Evolutionary conservation across 768 basidiomycete species (phyloP).

Genomic region (Lactarius hengduanensis): DNA sequence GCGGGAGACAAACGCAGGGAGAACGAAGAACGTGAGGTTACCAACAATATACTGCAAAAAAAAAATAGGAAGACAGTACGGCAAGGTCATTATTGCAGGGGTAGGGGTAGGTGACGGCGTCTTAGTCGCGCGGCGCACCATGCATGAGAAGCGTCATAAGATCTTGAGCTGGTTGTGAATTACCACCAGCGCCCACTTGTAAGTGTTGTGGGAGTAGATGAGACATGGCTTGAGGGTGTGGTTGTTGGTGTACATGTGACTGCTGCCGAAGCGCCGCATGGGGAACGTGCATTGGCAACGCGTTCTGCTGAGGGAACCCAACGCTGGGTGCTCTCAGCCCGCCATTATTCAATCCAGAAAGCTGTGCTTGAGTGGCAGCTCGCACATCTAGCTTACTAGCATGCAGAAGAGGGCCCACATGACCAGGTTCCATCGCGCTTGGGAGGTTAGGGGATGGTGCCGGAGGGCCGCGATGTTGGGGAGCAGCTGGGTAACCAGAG

Average conservation of each 20-base stretch:
- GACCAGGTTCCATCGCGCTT: constrained; percentile 45
- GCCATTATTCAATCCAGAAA: constrained; percentile 47
- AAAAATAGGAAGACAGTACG: not conserved
- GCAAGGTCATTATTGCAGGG: constrained; percentile 10
- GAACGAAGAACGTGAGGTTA: constrained; percentile 20
- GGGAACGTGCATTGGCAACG: constrained; percentile 38
- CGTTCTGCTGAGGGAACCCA: constrained; percentile 51
- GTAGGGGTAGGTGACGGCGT: not conserved
- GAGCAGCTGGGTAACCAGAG: constrained; percentile 32
- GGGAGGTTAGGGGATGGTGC: constrained; percentile 46
- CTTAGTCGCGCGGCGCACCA: constrained; percentile 62
- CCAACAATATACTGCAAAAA: constrained; percentile 20
- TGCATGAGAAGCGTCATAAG: constrained; percentile 85
- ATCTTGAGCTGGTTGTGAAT: constrained; percentile 64
- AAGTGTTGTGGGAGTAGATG: constrained; percentile 54
- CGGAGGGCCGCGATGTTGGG: constrained; percentile 54
- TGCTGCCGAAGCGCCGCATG: constrained; percentile 51
- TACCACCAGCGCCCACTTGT: constrained; percentile 49
- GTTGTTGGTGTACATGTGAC: constrained; percentile 48
- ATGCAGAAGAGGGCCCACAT: constrained; percentile 54
- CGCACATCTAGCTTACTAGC: constrained; percentile 56
- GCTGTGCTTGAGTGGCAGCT: constrained; percentile 46
- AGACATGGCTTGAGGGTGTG: constrained; percentile 57
- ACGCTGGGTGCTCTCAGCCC: constrained; percentile 48
- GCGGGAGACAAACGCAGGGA: not conserved